Evolutionary conservation across 23 red algal species (phyloP), one percentile per base, ranked within the genome.

Genomic region (Gracilaria vermiculophylla): DNA sequence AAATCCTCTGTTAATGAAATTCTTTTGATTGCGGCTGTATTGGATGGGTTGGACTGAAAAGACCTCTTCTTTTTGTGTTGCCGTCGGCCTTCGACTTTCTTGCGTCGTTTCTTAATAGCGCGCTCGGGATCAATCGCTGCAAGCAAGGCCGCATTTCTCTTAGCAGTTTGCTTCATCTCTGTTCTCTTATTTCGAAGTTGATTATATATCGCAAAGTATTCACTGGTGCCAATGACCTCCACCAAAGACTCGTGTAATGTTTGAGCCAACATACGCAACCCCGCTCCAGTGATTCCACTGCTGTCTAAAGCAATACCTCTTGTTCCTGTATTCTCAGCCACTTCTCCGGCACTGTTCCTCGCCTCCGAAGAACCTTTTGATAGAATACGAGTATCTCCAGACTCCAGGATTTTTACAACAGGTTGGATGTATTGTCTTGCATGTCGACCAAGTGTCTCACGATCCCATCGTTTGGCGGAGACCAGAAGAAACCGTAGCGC

Each of bases 401-500:
- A 73, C 35, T 73, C 67, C 37, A 73, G 6, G 14, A 92, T 62
- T 43, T 74, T 92, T 34, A 92, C 78, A 5, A 83, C 58, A 0
- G 88, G 77, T 7, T 52, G 48, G 24, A 93, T 76, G 50, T 77
- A 80, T 29, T 55, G 79, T 80, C 49, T n/a, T 53, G 28, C 21
- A 49, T 86, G 51, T 9, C 67, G n/a, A 5, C 40, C 21, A 64
- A 93, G 51, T 23, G 58, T 33, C 0, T 64, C 67, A 49, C 15
- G 0, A 25, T 80, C 90, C 90, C 90, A 93, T 65, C 53, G 33
- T 27, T 83, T 78, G 19, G 65, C 32, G 14, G 60, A 55, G 6
- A 79, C 90, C 14, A 77, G 53, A 60, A 86, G 79, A 85, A 93
- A 93, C 2, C 90, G 80, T 29, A 93, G 29, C 9, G 90, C 90